Percentiles rank a stretch among this genome's conserved stretches.
Conservation (phyloP, 2,329 filamentous ascomycete genomes). For the Teratosphaeria zuluensis region DNA sequence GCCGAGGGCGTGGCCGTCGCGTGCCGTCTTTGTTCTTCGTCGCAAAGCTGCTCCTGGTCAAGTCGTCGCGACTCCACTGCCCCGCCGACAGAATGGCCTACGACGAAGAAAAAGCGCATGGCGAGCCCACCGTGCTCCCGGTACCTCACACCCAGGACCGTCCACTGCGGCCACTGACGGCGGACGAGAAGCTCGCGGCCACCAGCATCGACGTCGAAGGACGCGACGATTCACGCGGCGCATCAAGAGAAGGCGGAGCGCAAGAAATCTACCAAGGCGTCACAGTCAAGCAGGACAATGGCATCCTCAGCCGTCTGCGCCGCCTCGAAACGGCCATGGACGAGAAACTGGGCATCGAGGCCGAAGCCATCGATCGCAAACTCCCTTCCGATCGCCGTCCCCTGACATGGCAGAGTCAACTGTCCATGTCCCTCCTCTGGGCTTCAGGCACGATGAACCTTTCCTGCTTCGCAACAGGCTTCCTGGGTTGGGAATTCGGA, state of each 20-base stretch:
- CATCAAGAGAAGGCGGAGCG: not conserved
- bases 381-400: conserved; percentile 34
- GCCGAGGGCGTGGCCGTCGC: not conserved
- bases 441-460: conserved; percentile 27
- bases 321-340: conserved; percentile 34
- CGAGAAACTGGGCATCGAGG: conserved; percentile 38
- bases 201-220: conserved; percentile 15
- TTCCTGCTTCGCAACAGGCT: conserved; percentile 29
- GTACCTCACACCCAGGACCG: not conserved
- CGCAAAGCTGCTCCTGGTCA: not conserved
- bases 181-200: conserved; percentile 21
- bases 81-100: not conserved
- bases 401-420: conserved; percentile 28
- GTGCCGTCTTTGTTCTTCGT: not conserved
- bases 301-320: conserved; percentile 25
- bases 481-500: conserved; percentile 41
- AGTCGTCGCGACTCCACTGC: not conserved
- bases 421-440: conserved; percentile 27
- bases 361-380: conserved; percentile 38
- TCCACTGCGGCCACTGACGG: conserved; percentile 14
- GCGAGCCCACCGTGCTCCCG: not conserved
- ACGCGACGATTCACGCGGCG: conserved; percentile 7
- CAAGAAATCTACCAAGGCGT: conserved; percentile 4
- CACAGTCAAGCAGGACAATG: conserved; percentile 12
- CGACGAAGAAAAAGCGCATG: conserved; percentile 1